Percentiles rank a stretch among this genome's conserved stretches.
Evolutionary conservation across 176 grass and related monocot genomes (phyloP).

Genomic region (Cenchrus fungigraminus): DNA sequence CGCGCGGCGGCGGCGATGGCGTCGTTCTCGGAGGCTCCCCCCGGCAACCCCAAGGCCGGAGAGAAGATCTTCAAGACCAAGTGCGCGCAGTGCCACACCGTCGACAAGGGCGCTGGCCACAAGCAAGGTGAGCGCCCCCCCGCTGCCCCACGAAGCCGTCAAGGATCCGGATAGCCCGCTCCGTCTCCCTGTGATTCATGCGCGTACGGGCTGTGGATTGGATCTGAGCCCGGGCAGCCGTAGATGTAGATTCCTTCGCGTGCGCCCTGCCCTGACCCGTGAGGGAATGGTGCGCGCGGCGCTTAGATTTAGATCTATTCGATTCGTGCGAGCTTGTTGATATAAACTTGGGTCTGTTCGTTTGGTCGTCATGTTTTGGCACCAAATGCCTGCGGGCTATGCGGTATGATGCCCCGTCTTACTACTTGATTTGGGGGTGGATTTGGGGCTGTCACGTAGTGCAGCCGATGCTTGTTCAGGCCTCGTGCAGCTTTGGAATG

Average conservation of each 20-base stretch:
- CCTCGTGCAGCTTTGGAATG: background rate
- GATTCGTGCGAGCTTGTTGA: constrained; percentile 7
- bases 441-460: background rate
- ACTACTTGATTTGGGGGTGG: background rate
- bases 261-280: background rate
- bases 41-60: constrained; percentile 62
- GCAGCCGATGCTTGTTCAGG: background rate
- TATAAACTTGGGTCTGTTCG: background rate
- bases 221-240: background rate
- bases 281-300: background rate
- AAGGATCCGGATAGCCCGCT: background rate
- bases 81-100: constrained; percentile 97
- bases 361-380: background rate
- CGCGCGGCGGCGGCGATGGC: constrained; percentile 56
- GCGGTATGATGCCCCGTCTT: background rate
- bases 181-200: background rate
- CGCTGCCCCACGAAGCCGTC: too few species aligned
- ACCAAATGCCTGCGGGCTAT: background rate
- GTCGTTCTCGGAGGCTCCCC: constrained; percentile 77
- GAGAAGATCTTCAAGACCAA: constrained; percentile 98
- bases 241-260: constrained; percentile 8
- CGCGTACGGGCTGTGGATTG: background rate
- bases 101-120: constrained; percentile 81
- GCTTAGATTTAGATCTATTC: constrained; percentile 31
- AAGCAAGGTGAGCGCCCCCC: constrained; percentile 67